Conservation (phyloP, 139 green algal genomes). For the Pleodorina starrii region DNA sequence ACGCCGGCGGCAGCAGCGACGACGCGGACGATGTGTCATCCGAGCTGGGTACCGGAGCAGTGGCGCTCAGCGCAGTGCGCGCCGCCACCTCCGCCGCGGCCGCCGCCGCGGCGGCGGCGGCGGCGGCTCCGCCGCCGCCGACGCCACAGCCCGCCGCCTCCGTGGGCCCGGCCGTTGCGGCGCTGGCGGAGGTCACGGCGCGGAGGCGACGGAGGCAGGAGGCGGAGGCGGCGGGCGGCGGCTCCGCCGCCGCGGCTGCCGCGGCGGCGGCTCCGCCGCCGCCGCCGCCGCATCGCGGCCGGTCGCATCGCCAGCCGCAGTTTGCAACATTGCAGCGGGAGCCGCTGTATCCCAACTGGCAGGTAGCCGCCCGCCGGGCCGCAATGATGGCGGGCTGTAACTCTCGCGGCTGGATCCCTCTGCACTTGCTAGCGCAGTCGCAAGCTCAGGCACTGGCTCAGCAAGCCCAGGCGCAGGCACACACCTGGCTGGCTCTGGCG, state of each 20-base stretch:
- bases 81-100: neutral
- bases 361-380: neutral
- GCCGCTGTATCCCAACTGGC: slow-evolving; percentile 35
- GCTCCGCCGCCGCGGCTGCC: neutral
- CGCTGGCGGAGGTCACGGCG: neutral
- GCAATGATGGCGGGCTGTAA: neutral
- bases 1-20: neutral
- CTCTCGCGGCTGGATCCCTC: slow-evolving; percentile 9
- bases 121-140: neutral
- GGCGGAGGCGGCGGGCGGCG: neutral
- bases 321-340: neutral
- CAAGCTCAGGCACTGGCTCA: neutral
- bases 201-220: neutral
- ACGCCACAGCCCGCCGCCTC: neutral
- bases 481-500: neutral
- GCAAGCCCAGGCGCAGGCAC: no score
- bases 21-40: neutral
- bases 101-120: neutral
- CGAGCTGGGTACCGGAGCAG: neutral
- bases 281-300: neutral
- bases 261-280: neutral
- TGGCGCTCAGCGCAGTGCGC: neutral
- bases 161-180: neutral
- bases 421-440: neutral
- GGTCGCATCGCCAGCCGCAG: neutral